Percentiles rank a stretch among this genome's conserved stretches.
These are phyloP conservation scores for Cyberlindnera petersonii DNA, from an alignment of 805 yeast species.

Conservation along the genomic window DNA sequence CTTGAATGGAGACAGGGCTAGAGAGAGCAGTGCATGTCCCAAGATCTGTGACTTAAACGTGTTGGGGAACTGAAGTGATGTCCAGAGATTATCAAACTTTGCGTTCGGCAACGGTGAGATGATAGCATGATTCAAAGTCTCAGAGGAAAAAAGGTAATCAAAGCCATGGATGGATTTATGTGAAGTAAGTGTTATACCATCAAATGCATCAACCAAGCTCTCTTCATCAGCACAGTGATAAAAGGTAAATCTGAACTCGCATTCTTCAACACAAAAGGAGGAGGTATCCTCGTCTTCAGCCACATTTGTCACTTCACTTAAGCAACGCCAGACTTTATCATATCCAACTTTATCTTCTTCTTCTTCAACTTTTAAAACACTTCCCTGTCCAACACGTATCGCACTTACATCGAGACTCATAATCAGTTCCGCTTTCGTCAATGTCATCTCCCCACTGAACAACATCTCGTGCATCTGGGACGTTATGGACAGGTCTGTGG, in stretches of 20 bases:
- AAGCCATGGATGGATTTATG: too few relatives aligned
- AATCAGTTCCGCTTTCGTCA: slow-evolving; percentile 17
- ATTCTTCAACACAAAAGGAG: too few relatives aligned
- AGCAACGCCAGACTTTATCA: too few relatives aligned
- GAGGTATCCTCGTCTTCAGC: too few relatives aligned
- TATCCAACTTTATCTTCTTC: slow-evolving; percentile 1
- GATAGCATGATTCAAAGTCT: too few relatives aligned
- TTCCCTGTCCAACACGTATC: slow-evolving; percentile 8
- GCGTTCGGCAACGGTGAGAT: slow-evolving; percentile 30
- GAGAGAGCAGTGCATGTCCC: slow-evolving; percentile 19
- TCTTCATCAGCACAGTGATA: too few relatives aligned
- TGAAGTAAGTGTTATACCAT: too few relatives aligned
- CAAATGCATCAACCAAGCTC: too few relatives aligned
- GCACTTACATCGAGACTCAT: slow-evolving; percentile 11
- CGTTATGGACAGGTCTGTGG: slow-evolving; percentile 6
- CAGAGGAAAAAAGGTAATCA: too few relatives aligned
- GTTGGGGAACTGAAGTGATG: slow-evolving; percentile 30
- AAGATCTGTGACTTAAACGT: slow-evolving; percentile 31
- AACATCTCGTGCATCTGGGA: slow-evolving; percentile 7
- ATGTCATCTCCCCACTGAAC: slow-evolving; percentile 5
- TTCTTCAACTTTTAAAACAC: neutral
- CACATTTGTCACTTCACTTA: too few relatives aligned
- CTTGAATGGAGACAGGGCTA: neutral
- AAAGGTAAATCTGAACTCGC: too few relatives aligned
- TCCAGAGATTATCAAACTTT: slow-evolving; percentile 34